phyloP scores from a whole-genome alignment of 2,329 filamentous ascomycete species.

The Colletotrichum graminicola region DNA sequence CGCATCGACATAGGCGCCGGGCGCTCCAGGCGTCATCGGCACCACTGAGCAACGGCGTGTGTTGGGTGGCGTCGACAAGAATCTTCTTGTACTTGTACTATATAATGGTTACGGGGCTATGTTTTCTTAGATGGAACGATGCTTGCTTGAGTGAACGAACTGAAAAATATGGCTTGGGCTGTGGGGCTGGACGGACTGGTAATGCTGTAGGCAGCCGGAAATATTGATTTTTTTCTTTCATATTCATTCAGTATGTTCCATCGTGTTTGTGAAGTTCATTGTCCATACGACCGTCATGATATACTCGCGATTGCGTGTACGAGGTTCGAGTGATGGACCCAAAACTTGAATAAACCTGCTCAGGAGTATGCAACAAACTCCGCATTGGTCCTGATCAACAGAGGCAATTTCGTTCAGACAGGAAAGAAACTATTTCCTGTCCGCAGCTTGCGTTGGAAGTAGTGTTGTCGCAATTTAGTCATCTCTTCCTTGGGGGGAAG shows the following conservation, averaged over 20 bases:
- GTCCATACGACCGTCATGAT: not conserved
- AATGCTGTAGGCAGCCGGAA: slow-evolving; percentile 36
- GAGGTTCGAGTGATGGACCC: not conserved
- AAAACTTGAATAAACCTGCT: not conserved
- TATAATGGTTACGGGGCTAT: slow-evolving; percentile 19
- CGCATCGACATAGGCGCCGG: slow-evolving; percentile 75
- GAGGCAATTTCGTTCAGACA: not conserved
- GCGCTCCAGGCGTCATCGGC: slow-evolving; percentile 64
- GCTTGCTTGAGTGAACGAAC: slow-evolving; percentile 5
- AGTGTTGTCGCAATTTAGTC: not conserved
- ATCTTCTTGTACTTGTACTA: slow-evolving; percentile 30
- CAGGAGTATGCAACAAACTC: not conserved
- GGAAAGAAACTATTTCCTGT: not conserved
- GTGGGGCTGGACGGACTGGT: slow-evolving; percentile 7
- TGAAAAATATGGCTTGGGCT: slow-evolving; percentile 23
- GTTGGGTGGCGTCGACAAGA: slow-evolving; percentile 6
- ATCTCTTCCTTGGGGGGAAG: not conserved
- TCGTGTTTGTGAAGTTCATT: not conserved
- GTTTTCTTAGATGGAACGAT: slow-evolving; percentile 18
- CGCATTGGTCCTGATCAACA: no score
- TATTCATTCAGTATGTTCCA: no score
- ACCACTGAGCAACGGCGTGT: slow-evolving; percentile 50
- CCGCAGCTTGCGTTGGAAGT: not conserved
- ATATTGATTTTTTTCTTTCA: slow-evolving; percentile 4
- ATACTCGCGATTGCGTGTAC: not conserved